Base-by-base conservation (phyloP, 345 rosid species). In the Brassica cretica region DNA sequence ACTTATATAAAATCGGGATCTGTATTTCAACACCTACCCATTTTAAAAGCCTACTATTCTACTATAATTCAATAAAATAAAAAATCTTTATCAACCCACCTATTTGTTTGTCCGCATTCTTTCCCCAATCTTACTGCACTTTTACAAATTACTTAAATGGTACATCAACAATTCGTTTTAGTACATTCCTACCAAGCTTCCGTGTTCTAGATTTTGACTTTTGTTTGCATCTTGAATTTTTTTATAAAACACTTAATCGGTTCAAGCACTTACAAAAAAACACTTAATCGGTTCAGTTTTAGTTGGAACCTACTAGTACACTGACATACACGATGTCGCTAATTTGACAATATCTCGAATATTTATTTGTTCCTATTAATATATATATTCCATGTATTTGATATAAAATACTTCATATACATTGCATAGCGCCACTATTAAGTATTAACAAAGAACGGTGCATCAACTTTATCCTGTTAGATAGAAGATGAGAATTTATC, bases 401-500 rank as follows among this genome's bases (percentile, higher is more conserved):
- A 30, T 63, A 51, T 8, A 51, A 62, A 74, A 51, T 3, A 2
- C 6, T 56, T 19, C 30, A 66, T 29, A 44, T 0, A 32, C 4
- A 64, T 30, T 41, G 58, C 14, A 29, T 11, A 75, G 35, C 71
- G 44, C 24, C 59, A 79, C 59, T 64, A 60, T 64, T 55, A 80
- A 80, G 65, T 64, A 60, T 64, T 55, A 80, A 80, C 11, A 80
- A 55, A 64, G 44, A 44, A 80, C 39, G 63, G 49, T 76, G 77
- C 80, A 71, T 75, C 70, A 71, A 76, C 72, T 73, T 79, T 75
- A 78, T 78, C 80, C 83, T 82, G 86, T 81, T 87, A 83, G 87
- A 64, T 64, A 77, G 91, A 88, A 89, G 91, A 85, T 84, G 94
- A 86, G 89, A 85, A 80, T 84, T 88, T 88, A 87, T 89, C 96